Conservation (phyloP, 345 rosid genomes). For the Arabidopsis arenosa region DNA sequence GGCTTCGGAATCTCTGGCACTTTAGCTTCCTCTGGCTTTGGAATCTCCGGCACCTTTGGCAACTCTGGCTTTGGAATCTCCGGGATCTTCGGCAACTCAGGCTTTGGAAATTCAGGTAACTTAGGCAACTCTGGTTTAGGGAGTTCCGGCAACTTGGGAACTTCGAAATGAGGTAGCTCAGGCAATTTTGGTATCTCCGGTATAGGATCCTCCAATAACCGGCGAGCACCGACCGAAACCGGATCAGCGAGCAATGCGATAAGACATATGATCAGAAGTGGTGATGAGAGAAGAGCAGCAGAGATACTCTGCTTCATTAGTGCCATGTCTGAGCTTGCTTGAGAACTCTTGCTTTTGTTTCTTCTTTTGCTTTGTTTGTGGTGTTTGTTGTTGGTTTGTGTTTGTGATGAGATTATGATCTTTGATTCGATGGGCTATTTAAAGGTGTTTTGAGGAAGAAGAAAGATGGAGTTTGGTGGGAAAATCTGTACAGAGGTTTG, state of each 20-base stretch:
- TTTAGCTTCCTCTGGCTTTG: not conserved
- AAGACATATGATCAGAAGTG: constrained; percentile 35
- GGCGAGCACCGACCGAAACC: constrained; percentile 36
- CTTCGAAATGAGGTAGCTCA: constrained; percentile 37
- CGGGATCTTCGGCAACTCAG: constrained; percentile 30
- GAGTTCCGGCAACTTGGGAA: constrained; percentile 36
- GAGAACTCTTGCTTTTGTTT: constrained; percentile 6
- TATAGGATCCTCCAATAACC: constrained; percentile 44
- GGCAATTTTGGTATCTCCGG: constrained; percentile 47
- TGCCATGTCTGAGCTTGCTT: constrained; percentile 40
- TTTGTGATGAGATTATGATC: constrained; percentile 33
- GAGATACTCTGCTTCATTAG: constrained; percentile 36
- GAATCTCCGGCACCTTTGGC: constrained; percentile 13
- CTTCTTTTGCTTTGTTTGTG: constrained; percentile 29
- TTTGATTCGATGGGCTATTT: constrained; percentile 33
- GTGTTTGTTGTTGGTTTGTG: constrained; percentile 33
- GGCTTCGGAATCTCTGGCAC: constrained; percentile 23
- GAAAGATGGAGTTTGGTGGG: constrained; percentile 44
- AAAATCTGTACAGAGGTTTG: constrained; percentile 20
- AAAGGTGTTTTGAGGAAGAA: constrained; percentile 19
- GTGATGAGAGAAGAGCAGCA: constrained; percentile 34
- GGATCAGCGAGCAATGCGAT: constrained; percentile 34
- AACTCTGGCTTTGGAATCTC: constrained; percentile 29
- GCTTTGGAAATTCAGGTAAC: constrained; percentile 38
- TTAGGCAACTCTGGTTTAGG: constrained; percentile 43